A percentile compares a stretch with the other conserved stretches of the same genome.
These are phyloP conservation scores for Brassica balearica DNA, from an alignment of 441 rosid species.

Conservation along the genomic window DNA sequence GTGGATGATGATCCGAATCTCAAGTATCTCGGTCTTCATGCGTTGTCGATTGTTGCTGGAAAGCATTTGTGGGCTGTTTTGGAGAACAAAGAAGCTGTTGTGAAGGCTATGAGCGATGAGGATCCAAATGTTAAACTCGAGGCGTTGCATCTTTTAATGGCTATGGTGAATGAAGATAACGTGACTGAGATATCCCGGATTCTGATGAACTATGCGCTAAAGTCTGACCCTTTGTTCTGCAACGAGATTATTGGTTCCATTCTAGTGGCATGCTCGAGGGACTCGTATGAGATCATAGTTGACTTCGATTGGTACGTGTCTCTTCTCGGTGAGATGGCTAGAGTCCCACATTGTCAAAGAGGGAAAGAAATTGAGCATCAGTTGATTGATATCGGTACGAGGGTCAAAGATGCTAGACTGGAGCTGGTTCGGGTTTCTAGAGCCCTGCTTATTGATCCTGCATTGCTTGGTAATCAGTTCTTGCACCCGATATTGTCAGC, in stretches of 20 bases:
- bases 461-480: constrained; percentile 81
- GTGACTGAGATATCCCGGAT: constrained; percentile 75
- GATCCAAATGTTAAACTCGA: constrained; percentile 82
- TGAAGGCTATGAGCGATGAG: constrained; percentile 78
- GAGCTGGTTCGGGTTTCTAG: constrained; percentile 78
- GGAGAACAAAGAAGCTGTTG: constrained; percentile 86
- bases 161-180: constrained; percentile 81
- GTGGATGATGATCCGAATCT: constrained; percentile 89
- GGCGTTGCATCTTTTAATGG: constrained; percentile 80
- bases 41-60: constrained; percentile 64
- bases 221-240: constrained; percentile 87
- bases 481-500: constrained; percentile 77
- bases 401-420: constrained; percentile 89
- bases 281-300: constrained; percentile 70
- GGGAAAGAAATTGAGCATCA: constrained; percentile 89
- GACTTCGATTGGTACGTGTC: constrained; percentile 94
- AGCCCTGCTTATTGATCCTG: constrained; percentile 86
- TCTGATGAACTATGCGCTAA: constrained; percentile 78
- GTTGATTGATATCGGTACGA: constrained; percentile 75
- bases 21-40: constrained; percentile 90
- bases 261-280: constrained; percentile 66
- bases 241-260: constrained; percentile 84
- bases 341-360: constrained; percentile 82
- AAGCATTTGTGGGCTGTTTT: constrained; percentile 81
- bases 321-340: constrained; percentile 88